phyloP scores from a whole-genome alignment of 2,329 filamentous ascomycete species.

The Hymenoscyphus occultus region DNA sequence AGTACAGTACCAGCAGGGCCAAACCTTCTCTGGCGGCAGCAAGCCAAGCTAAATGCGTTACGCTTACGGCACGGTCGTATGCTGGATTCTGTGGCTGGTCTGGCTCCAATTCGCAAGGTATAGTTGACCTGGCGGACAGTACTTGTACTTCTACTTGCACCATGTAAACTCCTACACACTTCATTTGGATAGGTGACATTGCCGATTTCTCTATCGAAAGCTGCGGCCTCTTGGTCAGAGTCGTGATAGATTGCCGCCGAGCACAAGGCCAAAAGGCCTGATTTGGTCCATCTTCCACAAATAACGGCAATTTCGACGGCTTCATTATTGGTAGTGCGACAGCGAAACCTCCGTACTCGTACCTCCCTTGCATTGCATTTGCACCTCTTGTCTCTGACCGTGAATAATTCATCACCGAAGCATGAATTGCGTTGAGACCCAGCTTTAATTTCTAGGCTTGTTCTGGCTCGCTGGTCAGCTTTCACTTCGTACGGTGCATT shows the following conservation, averaged over 20 bases:
- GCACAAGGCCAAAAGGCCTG: slow-evolving; percentile 1
- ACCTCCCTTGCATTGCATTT: slow-evolving; percentile 4
- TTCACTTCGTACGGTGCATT: neutral
- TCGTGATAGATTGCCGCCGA: slow-evolving; percentile 24
- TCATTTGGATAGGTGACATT: neutral
- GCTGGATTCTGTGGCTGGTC: neutral
- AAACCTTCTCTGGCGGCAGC: neutral
- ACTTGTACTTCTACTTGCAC: neutral
- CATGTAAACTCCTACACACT: neutral
- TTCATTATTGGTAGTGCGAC: slow-evolving; percentile 2
- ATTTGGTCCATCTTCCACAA: slow-evolving; percentile 10
- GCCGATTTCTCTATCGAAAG: neutral
- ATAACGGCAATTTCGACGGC: slow-evolving; percentile 4
- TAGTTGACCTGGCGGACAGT: no score
- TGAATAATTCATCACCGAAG: neutral
- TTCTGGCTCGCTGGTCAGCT: neutral
- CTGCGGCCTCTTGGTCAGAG: neutral
- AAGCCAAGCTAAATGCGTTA: neutral
- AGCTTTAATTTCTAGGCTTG: slow-evolving; percentile 5
- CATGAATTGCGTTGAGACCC: slow-evolving; percentile 1
- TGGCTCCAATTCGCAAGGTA: neutral
- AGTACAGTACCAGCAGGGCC: neutral
- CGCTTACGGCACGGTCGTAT: neutral
- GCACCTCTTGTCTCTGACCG: neutral
- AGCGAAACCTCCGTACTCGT: slow-evolving; percentile 4